Evolutionary conservation across 495 filamentous ascomycete genomes (phyloP).

Genomic region (Baudoinia panamericana): DNA sequence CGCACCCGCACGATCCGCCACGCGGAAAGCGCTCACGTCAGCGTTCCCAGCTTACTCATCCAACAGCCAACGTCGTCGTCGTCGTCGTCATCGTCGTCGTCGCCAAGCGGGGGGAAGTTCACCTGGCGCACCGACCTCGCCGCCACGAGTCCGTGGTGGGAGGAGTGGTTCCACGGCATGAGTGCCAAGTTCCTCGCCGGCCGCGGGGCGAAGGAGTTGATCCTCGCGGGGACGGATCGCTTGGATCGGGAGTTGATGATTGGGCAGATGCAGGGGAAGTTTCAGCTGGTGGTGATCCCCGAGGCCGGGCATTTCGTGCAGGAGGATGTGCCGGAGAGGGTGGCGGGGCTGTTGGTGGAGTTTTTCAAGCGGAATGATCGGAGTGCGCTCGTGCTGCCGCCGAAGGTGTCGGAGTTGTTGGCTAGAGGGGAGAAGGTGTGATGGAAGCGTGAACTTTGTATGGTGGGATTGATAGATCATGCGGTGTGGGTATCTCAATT

Average conservation of each 20-base stretch:
- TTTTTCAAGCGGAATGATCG: constrained; percentile 87
- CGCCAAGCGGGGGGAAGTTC: too few species aligned
- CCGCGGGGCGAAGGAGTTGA: constrained; percentile 73
- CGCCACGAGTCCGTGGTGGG: constrained; percentile 82
- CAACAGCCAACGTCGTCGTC: constrained; percentile 31
- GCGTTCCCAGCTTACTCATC: constrained; percentile 70
- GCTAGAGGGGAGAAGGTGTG: constrained; percentile 33
- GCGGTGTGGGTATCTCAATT: too few species aligned
- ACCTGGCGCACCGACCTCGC: constrained; percentile 77
- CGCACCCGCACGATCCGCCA: constrained; percentile 83
- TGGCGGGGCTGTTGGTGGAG: constrained; percentile 60
- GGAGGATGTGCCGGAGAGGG: constrained; percentile 84
- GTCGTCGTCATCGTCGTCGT: too few species aligned
- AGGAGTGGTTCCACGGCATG: constrained; percentile 80
- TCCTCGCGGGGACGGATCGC: constrained; percentile 88
- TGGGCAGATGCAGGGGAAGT: constrained; percentile 98
- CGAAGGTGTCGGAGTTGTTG: constrained; percentile 64
- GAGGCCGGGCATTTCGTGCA: constrained; percentile 95
- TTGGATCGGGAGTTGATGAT: constrained; percentile 93
- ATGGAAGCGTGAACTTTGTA: too few species aligned
- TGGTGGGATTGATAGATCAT: too few species aligned
- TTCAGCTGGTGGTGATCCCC: constrained; percentile 86
- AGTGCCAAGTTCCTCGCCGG: constrained; percentile 78
- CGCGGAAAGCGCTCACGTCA: constrained; percentile 60
- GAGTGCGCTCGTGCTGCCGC: constrained; percentile 68